These are phyloP conservation scores for Prunella vulgaris DNA, from an alignment of 257 asterid genomes.

Conservation along the genomic window DNA sequence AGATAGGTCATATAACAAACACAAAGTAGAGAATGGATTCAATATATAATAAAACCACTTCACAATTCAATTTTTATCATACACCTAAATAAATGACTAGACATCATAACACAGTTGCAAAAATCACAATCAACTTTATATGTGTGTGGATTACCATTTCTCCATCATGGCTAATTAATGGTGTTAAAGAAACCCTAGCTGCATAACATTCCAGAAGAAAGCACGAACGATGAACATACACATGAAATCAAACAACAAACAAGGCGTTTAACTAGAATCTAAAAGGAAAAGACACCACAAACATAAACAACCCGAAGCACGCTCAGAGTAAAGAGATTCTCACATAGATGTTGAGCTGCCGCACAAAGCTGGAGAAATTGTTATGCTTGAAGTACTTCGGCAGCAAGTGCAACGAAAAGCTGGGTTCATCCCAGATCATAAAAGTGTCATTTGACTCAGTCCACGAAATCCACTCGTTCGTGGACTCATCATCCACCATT, in stretches of 20 bases:
- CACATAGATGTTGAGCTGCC: constrained; percentile 93
- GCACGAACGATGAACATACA: neutral
- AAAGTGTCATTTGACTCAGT: constrained; percentile 55
- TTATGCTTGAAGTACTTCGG: constrained; percentile 91
- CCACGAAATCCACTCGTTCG: constrained; percentile 84
- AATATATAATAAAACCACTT: neutral
- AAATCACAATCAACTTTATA: neutral
- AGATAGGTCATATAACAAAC: neutral
- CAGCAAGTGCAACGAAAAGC: constrained; percentile 58
- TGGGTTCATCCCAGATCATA: constrained; percentile 66
- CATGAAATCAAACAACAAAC: neutral
- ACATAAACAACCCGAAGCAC: neutral
- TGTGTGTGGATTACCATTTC: neutral
- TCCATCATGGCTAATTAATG: neutral
- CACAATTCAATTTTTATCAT: neutral
- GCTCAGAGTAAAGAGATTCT: constrained; percentile 20
- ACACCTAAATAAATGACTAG: neutral
- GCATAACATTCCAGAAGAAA: neutral
- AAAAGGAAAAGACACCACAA: neutral
- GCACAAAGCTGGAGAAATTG: constrained; percentile 86
- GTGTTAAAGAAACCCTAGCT: neutral
- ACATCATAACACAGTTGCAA: neutral
- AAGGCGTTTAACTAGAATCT: neutral
- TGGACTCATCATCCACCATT: constrained; percentile 81
- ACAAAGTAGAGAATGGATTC: neutral